Evolutionary conservation across 2,329 filamentous ascomycete genomes (phyloP).

Genomic region (Microascus cirrosus): DNA sequence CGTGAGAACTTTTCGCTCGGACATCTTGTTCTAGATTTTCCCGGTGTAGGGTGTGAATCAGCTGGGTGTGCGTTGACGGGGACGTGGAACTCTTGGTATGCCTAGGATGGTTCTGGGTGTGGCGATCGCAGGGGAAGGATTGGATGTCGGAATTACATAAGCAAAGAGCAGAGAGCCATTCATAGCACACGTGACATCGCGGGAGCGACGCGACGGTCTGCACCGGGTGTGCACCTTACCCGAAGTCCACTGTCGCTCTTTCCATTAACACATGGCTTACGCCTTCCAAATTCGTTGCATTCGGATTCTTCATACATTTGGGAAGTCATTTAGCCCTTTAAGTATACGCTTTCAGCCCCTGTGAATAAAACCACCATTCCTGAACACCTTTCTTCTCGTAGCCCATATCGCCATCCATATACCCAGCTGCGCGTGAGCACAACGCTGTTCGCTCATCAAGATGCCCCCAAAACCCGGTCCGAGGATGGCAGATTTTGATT

Average conservation of each 20-base stretch:
- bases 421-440: too few relatives aligned
- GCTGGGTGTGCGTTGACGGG: background rate
- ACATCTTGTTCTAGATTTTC: conserved; percentile 40
- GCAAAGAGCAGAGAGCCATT: background rate
- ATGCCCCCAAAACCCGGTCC: background rate
- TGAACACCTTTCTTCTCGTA: background rate
- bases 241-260: background rate
- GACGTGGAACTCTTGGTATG: background rate
- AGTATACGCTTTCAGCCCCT: too few relatives aligned
- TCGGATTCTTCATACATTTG: background rate
- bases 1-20: conserved; percentile 69
- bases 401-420: background rate
- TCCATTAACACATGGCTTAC: background rate
- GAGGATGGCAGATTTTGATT: background rate
- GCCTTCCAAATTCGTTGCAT: background rate
- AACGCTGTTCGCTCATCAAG: background rate
- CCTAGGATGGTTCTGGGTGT: background rate
- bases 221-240: background rate
- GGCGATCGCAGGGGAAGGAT: background rate
- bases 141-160: background rate
- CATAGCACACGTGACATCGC: background rate
- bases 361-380: background rate
- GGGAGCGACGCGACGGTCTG: background rate
- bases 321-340: too few relatives aligned
- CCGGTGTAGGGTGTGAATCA: background rate